Percentiles rank a stretch among this genome's conserved stretches.
These are phyloP conservation scores for Ceratobasidium theobromae DNA, from an alignment of 1,284 basidiomycete genomes.

Conservation along the genomic window DNA sequence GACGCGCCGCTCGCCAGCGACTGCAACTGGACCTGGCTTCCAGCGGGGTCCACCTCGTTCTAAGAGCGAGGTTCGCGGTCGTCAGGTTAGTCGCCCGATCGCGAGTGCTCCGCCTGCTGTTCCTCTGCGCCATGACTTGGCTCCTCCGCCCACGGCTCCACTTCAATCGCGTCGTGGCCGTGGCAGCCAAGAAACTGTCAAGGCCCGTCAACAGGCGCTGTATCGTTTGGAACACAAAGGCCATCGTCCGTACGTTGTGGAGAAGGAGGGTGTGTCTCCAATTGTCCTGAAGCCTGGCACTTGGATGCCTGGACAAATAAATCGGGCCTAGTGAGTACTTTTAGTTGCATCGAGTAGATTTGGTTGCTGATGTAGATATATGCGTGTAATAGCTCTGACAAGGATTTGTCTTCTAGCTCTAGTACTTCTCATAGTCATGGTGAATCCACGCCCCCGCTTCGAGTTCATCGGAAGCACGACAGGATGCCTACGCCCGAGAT, in stretches of 20 bases:
- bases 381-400: neutral
- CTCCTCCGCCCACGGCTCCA: too few species aligned
- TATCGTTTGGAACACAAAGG: slow-evolving; percentile 2
- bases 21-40: too few species aligned
- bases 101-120: too few species aligned
- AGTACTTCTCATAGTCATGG: neutral
- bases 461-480: neutral
- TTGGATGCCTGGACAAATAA: slow-evolving; percentile 23
- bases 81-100: too few species aligned
- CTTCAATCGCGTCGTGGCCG: too few species aligned
- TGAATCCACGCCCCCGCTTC: too few species aligned
- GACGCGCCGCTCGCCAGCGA: too few species aligned
- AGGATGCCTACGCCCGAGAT: neutral
- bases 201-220: slow-evolving; percentile 6
- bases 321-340: neutral
- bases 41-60: too few species aligned
- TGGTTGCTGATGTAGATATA: neutral
- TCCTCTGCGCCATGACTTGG: slow-evolving; percentile 17
- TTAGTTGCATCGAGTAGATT: neutral
- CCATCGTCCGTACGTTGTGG: neutral
- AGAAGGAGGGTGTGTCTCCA: neutral
- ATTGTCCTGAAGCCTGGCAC: neutral
- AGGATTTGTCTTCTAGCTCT: neutral
- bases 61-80: too few species aligned
- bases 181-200: too few species aligned